Percentiles rank a stretch among this genome's conserved stretches.
These are phyloP conservation scores for Quaeritorhiza haematococci DNA, from an alignment of 371 early-diverging fungal species.

Conservation along the genomic window DNA sequence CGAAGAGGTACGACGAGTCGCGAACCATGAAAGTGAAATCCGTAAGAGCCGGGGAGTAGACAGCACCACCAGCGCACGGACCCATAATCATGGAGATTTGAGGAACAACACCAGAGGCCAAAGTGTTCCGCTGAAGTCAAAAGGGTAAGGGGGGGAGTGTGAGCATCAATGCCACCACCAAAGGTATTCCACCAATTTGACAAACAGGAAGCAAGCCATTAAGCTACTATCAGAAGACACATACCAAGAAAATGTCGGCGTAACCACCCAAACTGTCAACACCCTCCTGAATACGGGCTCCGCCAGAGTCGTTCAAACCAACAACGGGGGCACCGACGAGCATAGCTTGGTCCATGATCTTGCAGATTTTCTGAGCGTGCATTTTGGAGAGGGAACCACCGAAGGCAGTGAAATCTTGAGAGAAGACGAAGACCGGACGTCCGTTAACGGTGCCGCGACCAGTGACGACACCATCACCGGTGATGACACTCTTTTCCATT, in stretches of 20 bases:
- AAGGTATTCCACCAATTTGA: no score
- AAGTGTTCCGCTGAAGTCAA: conserved; percentile 63
- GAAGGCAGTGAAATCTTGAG: conserved; percentile 91
- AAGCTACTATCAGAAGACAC: not conserved
- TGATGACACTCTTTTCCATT: conserved; percentile 74
- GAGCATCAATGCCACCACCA: no score
- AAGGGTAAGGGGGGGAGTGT: not conserved
- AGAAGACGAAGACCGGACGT: conserved; percentile 85
- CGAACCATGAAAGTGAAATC: conserved; percentile 96
- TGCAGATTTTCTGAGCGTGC: conserved; percentile 89
- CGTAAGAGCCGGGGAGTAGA: conserved; percentile 94
- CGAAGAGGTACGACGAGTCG: conserved; percentile 94
- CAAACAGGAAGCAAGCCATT: not conserved
- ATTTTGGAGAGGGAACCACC: conserved; percentile 88
- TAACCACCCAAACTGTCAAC: conserved; percentile 94
- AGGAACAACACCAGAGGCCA: conserved; percentile 91
- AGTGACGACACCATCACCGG: conserved; percentile 94
- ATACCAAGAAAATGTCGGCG: conserved; percentile 88
- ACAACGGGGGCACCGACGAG: conserved; percentile 91
- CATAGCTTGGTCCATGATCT: conserved; percentile 94
- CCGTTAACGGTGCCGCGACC: conserved; percentile 93
- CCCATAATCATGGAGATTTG: conserved; percentile 96
- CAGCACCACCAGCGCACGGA: conserved; percentile 95
- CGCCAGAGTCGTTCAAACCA: conserved; percentile 94
- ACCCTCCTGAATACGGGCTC: conserved; percentile 97